Evolutionary conservation across 2,329 filamentous ascomycete species (phyloP).

Genomic region (Nigrospora oryzae): DNA sequence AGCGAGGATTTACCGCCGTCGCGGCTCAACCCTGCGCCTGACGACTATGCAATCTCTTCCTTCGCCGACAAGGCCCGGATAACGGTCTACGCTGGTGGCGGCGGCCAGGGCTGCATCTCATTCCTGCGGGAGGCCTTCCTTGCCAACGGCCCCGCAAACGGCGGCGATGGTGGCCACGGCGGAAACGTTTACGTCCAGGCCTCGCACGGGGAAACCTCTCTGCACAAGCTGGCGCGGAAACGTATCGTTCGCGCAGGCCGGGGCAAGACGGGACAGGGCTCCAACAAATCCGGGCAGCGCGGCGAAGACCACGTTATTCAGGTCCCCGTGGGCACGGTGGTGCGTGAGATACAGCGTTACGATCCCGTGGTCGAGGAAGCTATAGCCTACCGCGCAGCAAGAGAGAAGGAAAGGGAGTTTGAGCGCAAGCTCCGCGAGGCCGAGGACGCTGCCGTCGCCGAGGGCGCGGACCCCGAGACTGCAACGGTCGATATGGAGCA

Average conservation of each 20-base stretch:
- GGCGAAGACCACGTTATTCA: conserved; percentile 83
- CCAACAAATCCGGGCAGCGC: conserved; percentile 62
- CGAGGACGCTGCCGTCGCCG: conserved; percentile 29
- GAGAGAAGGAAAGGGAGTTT: conserved; percentile 26
- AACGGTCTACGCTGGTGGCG: conserved; percentile 67
- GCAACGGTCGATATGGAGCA: conserved; percentile 13
- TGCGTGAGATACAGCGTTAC: conserved; percentile 70
- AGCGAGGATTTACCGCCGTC: conserved; percentile 34
- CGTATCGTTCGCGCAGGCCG: conserved; percentile 66
- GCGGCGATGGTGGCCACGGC: conserved; percentile 86
- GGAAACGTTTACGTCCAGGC: conserved; percentile 94
- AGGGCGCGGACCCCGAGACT: conserved; percentile 30
- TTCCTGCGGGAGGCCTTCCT: conserved; percentile 90
- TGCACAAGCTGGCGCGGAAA: conserved; percentile 81
- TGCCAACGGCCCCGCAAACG: conserved; percentile 82
- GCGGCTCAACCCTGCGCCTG: conserved; percentile 71
- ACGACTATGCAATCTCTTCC: conserved; percentile 73
- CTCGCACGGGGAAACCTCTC: conserved; percentile 78
- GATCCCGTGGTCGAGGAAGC: conserved; percentile 68
- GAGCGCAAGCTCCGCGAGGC: conserved; percentile 14
- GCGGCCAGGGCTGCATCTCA: conserved; percentile 88
- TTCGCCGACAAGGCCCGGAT: conserved; percentile 84
- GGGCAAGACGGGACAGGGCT: conserved; percentile 73
- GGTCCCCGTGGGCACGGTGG: conserved; percentile 86
- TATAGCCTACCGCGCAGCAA: conserved; percentile 24